Evolutionary conservation across 2,329 filamentous ascomycete species (phyloP), one percentile per base, ranked within the genome.

Genomic region (Microsporum audouinii): DNA sequence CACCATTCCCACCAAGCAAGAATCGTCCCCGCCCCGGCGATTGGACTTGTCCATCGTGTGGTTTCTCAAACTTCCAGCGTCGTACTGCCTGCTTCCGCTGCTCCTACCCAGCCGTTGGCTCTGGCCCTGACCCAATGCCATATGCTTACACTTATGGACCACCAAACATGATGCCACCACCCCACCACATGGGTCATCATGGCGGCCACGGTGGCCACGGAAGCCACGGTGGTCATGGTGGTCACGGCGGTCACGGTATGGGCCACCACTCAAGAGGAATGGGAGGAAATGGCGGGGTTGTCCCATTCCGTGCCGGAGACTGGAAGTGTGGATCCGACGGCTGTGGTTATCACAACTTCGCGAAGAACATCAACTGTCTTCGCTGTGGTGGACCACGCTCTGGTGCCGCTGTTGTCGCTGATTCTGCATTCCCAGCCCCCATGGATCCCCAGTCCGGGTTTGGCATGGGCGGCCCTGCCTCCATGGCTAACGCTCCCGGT

Each of bases 281-380:
- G 80, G 87, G 88, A 65, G 88, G 79, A 51, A 81, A 89, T 65
- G 88, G 88, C 67, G 88, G 88, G 60, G 88, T 91, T 56, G 94
- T 99, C 49, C 94, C 94, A 14, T 99, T 99, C 87, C 88, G 94
- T 71, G 94, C 94, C 60, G 94, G 94, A 71, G 94, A 99, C 72
- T 99, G 94, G 94, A 96, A 96, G 77, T 99, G 94, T 71, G 94
- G 94, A 61, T 94, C 94, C 66, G 94, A 99, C 71, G 91, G 91
- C 41, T 99, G 94, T 73, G 90, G 89, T 62, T 99, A 99, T 76
- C 94, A 99, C 80, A 99, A 99, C 79, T 99, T 99, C 72, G 94
- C 94, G 64, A 99, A 99, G 84, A 99, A 99, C 70, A 92, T 97
- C 62, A 95, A 90, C 77, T 99, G 94, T 76, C 84, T 99, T 65